phyloP scores from a whole-genome alignment of 2,329 filamentous ascomycete species.

The Colletotrichum tabaci region DNA sequence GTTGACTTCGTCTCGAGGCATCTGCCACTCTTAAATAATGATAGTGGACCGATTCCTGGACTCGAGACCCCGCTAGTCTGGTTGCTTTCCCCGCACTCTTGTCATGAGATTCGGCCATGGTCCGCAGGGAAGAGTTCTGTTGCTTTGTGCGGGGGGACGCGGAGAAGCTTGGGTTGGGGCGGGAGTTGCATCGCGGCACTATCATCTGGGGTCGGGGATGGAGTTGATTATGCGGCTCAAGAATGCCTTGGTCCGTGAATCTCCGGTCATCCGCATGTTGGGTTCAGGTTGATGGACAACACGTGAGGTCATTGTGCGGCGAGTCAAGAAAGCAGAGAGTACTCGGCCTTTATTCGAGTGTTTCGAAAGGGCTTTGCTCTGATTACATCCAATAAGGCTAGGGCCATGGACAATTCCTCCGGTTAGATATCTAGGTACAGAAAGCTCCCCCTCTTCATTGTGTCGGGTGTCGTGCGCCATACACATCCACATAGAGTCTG shows the following conservation, averaged over 20 bases:
- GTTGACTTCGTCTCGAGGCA: slow-evolving; percentile 34
- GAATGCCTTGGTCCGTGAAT: neutral
- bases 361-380: neutral
- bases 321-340: neutral
- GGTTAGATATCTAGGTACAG: too few species aligned
- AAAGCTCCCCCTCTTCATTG: too few species aligned
- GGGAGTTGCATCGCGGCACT: neutral
- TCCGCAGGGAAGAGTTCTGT: neutral
- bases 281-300: neutral
- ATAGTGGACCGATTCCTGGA: neutral
- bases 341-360: neutral
- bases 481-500: too few species aligned
- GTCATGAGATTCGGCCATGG: neutral
- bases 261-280: neutral
- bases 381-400: neutral
- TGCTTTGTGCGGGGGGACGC: neutral
- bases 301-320: neutral
- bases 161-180: neutral
- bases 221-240: neutral
- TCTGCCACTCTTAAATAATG: slow-evolving; percentile 17
- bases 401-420: neutral
- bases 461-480: too few species aligned
- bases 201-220: neutral
- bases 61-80: slow-evolving; percentile 1
- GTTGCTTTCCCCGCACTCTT: neutral